Base-by-base conservation (phyloP, 805 yeast genomes). In the Hyphopichia homilentoma region DNA sequence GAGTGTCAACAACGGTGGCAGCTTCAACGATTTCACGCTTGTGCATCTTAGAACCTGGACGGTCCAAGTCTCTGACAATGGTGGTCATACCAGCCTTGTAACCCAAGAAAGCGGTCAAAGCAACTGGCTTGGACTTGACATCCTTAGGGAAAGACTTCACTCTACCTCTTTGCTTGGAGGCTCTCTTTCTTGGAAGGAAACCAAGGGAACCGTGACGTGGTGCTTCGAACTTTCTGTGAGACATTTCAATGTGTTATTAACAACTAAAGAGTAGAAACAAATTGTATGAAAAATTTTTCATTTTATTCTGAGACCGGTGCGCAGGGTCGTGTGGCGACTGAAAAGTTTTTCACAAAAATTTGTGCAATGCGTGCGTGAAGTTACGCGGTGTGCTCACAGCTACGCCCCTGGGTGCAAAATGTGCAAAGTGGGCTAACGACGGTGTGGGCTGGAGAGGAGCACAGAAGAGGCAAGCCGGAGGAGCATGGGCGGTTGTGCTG, bases 41-140 rank as follows among this genome's bases (percentile, higher is more conserved):
- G 96, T 93, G 97, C 96, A 90, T 88, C 82, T 93, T 93, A 69
- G 98, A 93, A 72, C 98, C 98, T 77, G 98, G 98, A 79, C 97
- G 85, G 90, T 93, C 97, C 69, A 93, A 84, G 78, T 93, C 98
- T 80, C 98, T 89, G 67, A 93, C 98, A 61, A 88, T 87, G 76
- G 98, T 93, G 76, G 98, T 82, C 98, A 93, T 93, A 87, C 99
- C 99, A 59, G 98, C 98, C 82, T 76, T 76, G 96, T 93, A 93
- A 77, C 98, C 99, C 61, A 93, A 82, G 95, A 90, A 93, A 57
- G 99, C 97, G 59, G 99, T 93, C 73, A 93, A 79, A 70, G 94
- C 94, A 59, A 89, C 96, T 61, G 97, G 94, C 84, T 90, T 90
- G 53, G 95, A 70, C 77, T 84, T 81, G 73, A 86, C 95, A 73